Conservation (phyloP, 2,329 filamentous ascomycete genomes). For the Ophiostoma quercus region DNA sequence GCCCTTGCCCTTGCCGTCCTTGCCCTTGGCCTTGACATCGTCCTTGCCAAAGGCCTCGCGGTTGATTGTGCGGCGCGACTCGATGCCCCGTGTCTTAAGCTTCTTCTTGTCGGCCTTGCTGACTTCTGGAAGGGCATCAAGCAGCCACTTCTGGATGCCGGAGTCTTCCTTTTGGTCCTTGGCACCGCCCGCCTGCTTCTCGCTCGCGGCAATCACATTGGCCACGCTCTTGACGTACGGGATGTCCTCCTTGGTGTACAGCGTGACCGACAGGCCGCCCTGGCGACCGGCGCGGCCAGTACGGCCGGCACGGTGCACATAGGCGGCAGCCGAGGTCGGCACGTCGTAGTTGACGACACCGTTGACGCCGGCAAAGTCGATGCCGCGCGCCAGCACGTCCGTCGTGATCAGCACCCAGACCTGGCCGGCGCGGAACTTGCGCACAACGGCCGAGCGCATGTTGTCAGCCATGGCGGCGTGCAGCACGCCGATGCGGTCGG, state of each 20-base stretch:
- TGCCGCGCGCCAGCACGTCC: slow-evolving; percentile 82
- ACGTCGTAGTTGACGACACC: slow-evolving; percentile 98
- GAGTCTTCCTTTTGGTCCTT: not conserved
- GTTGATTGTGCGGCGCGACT: slow-evolving; percentile 50
- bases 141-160: slow-evolving; percentile 71
- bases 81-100: slow-evolving; percentile 75
- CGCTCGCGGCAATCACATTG: slow-evolving; percentile 81
- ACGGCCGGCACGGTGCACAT: slow-evolving; percentile 88
- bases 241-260: slow-evolving; percentile 94
- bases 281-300: slow-evolving; percentile 83
- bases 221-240: slow-evolving; percentile 84
- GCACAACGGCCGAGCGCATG: slow-evolving; percentile 74
- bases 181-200: slow-evolving; percentile 56
- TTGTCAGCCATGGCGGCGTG: slow-evolving; percentile 79
- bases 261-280: slow-evolving; percentile 84
- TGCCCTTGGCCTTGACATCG: slow-evolving; percentile 11
- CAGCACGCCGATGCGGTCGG: slow-evolving; percentile 77
- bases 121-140: slow-evolving; percentile 79
- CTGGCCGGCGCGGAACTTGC: slow-evolving; percentile 82
- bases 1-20: slow-evolving; percentile 12
- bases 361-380: slow-evolving; percentile 93
- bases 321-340: slow-evolving; percentile 80
- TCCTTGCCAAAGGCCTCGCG: slow-evolving; percentile 10
- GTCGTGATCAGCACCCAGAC: slow-evolving; percentile 97
- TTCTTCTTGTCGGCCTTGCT: slow-evolving; percentile 78